Evolutionary conservation across 176 grass and related monocot genomes (phyloP), one percentile per base, ranked within the genome.

Genomic region (Urochloa ruziziensis): DNA sequence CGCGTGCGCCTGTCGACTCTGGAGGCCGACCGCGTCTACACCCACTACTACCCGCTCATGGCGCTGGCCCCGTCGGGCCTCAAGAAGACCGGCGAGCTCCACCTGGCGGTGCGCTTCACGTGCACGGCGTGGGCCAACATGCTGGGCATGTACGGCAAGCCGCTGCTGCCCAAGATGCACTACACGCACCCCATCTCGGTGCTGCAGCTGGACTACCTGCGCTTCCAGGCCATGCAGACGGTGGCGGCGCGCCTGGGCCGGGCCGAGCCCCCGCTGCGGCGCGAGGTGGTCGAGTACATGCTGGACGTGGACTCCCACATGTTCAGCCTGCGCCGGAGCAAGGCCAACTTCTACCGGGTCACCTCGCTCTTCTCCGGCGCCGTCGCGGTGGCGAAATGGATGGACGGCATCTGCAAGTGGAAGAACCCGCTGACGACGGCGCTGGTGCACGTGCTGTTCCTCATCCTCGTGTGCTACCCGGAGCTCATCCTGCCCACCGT

Each of bases 241-340:
- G 91, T 94, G 63, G 92, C 89, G 35, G 3, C 46, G 7, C 66
- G 91, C 0, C 89, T 97, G 0, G 44, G 43, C 0, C 70, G 80
- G n/a, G 78, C 94, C 0, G 87, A 97, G 75, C 91, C 91, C 10
- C 94, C 94, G 39, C 86, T 97, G 1, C 79, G 52, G 0, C 49
- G 90, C 0, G 94, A 97, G 85, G 94, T 97, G 13, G 94, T 97
- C 15, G 94, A 97, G 80, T 97, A 97, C 89, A 86, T 97, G 80
- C 89, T 97, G 1, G 94, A 97, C 73, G 94, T 94, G 5, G 86
- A 91, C 84, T 86, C 82, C 0, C 82, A 94, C 84, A 92, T 94
- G 94, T 94, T 88, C 84, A 97, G 94, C 91, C 80, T 97, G 79
- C 75, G 94, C 0, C 79, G 88, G 77, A 91, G 87, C 79, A 94